These are phyloP conservation scores for Talaromyces marneffei DNA, from an alignment of 2,329 filamentous ascomycete genomes.

Conservation along the genomic window DNA sequence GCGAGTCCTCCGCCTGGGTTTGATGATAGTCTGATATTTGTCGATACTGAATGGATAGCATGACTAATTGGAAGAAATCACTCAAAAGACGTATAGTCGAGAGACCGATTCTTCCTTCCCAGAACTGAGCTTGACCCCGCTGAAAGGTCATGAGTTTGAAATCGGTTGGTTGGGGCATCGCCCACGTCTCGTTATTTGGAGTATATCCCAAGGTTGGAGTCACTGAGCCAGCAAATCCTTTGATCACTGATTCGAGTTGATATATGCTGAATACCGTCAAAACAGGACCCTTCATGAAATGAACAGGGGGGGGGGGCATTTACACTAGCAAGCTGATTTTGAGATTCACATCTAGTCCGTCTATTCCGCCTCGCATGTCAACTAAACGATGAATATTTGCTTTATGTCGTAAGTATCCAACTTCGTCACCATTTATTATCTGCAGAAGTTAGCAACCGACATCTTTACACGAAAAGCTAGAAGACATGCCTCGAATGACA, in stretches of 20 bases:
- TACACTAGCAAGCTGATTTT: slow-evolving; percentile 14
- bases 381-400: slow-evolving; percentile 11
- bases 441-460: neutral
- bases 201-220: neutral
- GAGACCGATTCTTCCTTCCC: neutral
- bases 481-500: slow-evolving; percentile 11
- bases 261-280: neutral
- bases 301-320: neutral
- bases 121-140: neutral
- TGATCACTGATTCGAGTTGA: slow-evolving; percentile 3
- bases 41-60: neutral
- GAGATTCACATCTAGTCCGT: slow-evolving; percentile 16
- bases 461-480: neutral
- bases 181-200: neutral
- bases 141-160: slow-evolving; percentile 14
- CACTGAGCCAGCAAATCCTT: neutral
- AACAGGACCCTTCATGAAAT: neutral
- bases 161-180: neutral
- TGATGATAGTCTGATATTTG: neutral
- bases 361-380: slow-evolving; percentile 12
- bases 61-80: slow-evolving; percentile 11
- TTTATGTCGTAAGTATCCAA: slow-evolving; percentile 14
- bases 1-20: neutral
- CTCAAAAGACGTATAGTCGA: slow-evolving; percentile 6
- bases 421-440: slow-evolving; percentile 16